Percentiles rank a stretch among this genome's conserved stretches.
Conservation (phyloP, 2,329 filamentous ascomycete genomes). For the Trichoderma atroviride region DNA sequence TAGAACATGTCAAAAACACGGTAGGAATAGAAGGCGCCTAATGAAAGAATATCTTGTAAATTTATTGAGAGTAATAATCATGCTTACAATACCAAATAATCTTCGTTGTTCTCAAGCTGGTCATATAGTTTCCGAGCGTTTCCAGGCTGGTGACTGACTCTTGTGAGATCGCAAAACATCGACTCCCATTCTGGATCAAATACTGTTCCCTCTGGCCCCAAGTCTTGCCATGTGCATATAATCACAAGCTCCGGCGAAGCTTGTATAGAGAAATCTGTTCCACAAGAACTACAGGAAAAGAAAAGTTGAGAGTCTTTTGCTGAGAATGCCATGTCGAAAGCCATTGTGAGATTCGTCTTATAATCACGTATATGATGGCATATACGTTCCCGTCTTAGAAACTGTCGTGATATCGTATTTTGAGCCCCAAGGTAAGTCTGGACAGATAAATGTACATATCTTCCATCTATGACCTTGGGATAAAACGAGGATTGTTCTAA, state of each 20-base stretch:
- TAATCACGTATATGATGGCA: neutral
- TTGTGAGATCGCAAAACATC: neutral
- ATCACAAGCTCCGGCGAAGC: neutral
- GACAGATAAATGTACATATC: neutral
- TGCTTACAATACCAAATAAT: neutral
- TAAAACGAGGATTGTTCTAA: neutral
- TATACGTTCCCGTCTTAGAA: neutral
- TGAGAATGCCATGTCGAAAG: neutral
- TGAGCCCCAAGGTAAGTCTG: neutral
- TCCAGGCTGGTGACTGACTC: neutral
- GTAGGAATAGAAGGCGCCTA: too few species aligned
- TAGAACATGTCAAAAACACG: too few species aligned
- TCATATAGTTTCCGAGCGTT: constrained; percentile 23
- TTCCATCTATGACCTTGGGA: constrained; percentile 13
- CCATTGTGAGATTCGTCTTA: too few species aligned
- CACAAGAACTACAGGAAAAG: neutral
- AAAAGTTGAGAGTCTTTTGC: neutral
- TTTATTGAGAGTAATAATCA: too few species aligned
- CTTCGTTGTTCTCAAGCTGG: neutral
- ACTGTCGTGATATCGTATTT: neutral
- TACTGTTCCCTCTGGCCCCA: constrained; percentile 4
- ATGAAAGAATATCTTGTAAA: too few species aligned
- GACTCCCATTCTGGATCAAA: neutral
- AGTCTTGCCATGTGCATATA: constrained; percentile 13
- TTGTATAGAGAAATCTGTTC: constrained; percentile 5